Conservation (phyloP, 805 yeast species). For the Sugiyamaella qingdaonensis region DNA sequence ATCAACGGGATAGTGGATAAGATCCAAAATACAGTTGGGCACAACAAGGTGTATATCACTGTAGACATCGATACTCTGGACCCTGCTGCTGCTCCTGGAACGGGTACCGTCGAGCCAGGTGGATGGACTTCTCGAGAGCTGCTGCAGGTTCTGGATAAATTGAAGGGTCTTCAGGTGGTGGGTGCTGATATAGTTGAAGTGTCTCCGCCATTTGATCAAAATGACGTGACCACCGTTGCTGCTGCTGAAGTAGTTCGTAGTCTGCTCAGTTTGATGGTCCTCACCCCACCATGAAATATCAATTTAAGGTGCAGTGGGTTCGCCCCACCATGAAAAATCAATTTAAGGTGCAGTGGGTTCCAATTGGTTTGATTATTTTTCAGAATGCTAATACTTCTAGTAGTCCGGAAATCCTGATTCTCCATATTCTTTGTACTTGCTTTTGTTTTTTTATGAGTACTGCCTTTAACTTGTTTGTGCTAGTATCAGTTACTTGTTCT, state of each 20-base stretch:
- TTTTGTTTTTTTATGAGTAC: too few species aligned
- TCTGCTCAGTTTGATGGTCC: constrained; percentile 40
- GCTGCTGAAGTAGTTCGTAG: constrained; percentile 51
- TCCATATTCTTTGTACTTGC: too few species aligned
- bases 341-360: too few species aligned
- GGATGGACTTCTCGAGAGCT: constrained; percentile 52
- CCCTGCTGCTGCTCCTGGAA: constrained; percentile 50
- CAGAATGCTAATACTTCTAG: too few species aligned
- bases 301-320: too few species aligned
- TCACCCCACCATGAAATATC: neutral
- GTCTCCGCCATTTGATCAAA: constrained; percentile 58
- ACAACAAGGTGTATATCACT: constrained; percentile 20
- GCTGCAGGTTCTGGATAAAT: constrained; percentile 51
- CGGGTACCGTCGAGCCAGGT: constrained; percentile 52
- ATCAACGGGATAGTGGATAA: constrained; percentile 47
- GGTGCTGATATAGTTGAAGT: constrained; percentile 79
- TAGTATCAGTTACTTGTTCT: too few species aligned
- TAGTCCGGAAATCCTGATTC: too few species aligned
- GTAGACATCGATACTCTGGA: constrained; percentile 52
- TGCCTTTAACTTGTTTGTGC: too few species aligned
- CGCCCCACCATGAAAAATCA: neutral
- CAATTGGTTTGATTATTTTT: too few species aligned
- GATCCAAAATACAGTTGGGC: constrained; percentile 34
- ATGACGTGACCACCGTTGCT: constrained; percentile 51
- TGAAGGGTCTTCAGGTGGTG: constrained; percentile 56